Conservation (phyloP, 495 filamentous ascomycete genomes). For the Copromyces sp. region DNA sequence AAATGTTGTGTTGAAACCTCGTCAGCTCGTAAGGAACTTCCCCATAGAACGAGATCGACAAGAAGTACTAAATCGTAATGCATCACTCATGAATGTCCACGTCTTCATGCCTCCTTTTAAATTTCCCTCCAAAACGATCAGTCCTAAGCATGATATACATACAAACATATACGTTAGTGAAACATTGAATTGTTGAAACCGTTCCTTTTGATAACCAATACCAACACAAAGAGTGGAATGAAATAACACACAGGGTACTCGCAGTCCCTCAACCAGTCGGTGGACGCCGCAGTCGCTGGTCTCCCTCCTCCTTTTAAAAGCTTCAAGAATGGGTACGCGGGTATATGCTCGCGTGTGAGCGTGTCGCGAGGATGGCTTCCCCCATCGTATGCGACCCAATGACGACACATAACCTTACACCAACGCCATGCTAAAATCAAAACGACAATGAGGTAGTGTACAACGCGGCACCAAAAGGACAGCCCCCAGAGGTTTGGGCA, state of each 20-base stretch:
- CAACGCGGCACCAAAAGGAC: neutral
- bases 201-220: neutral
- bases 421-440: constrained; percentile 3
- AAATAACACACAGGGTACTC: neutral
- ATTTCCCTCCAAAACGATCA: neutral
- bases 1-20: neutral
- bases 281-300: neutral
- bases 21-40: neutral
- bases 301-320: neutral
- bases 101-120: neutral
- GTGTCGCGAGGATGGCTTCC: neutral
- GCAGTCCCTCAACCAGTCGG: neutral
- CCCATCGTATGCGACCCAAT: neutral
- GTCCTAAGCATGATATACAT: neutral
- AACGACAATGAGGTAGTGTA: neutral
- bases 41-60: neutral
- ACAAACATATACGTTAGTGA: neutral
- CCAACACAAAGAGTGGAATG: neutral
- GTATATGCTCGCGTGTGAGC: neutral
- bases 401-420: neutral
- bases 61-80: neutral
- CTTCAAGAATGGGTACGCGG: neutral
- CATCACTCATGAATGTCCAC: neutral
- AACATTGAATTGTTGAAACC: neutral
- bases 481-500: neutral